These are phyloP conservation scores for Letharia columbiana DNA, from an alignment of 495 filamentous ascomycete genomes.

Conservation along the genomic window DNA sequence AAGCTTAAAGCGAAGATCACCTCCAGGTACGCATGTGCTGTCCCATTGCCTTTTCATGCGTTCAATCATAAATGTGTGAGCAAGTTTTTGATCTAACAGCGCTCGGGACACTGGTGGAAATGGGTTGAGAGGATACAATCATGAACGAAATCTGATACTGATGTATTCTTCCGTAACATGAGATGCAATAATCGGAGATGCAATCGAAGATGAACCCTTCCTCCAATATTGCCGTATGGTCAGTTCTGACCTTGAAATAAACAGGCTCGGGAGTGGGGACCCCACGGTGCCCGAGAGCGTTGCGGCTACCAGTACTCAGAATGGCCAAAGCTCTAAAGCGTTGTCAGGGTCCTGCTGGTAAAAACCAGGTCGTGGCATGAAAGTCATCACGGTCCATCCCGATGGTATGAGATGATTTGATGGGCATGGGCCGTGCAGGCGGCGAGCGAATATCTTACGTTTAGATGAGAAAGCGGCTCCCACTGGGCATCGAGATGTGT, in stretches of 20 bases:
- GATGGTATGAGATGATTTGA: slow-evolving; percentile 6
- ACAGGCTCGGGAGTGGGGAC: slow-evolving; percentile 1
- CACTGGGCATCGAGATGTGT: background rate
- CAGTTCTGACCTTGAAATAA: slow-evolving; percentile 5
- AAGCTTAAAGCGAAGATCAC: slow-evolving; percentile 2
- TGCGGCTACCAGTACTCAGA: slow-evolving; percentile 9
- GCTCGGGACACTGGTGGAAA: slow-evolving; percentile 4
- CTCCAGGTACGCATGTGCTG: slow-evolving; percentile 1
- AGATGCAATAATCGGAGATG: slow-evolving; percentile 4
- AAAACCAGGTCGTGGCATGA: background rate
- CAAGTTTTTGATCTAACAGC: slow-evolving; percentile 3
- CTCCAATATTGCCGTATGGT: background rate
- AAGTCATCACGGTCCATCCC: slow-evolving; percentile 6
- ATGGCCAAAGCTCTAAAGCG: slow-evolving; percentile 15
- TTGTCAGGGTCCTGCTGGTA: background rate
- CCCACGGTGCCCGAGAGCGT: slow-evolving; percentile 15
- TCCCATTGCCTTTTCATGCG: slow-evolving; percentile 5
- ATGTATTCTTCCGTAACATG: background rate
- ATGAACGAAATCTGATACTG: background rate
- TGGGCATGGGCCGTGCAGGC: background rate
- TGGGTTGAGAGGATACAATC: background rate
- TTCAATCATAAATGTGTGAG: background rate
- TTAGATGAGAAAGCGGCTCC: background rate
- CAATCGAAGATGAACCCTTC: slow-evolving; percentile 2
- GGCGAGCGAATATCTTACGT: background rate